phyloP scores from a whole-genome alignment of 257 asterid species.

The Knoxia roxburghii region DNA sequence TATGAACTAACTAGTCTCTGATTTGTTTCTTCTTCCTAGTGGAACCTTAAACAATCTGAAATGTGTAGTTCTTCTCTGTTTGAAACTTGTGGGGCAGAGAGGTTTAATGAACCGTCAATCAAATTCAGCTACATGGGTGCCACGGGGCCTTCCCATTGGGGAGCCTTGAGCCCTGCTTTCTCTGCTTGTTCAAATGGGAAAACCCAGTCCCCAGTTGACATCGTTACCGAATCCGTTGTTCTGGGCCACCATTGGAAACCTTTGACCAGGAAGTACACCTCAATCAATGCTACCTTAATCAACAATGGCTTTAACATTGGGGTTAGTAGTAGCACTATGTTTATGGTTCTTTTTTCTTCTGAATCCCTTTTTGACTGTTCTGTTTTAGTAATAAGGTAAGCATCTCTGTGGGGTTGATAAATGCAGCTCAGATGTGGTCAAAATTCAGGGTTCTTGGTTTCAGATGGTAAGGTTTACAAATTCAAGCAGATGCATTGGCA shows the following conservation, averaged over 20 bases:
- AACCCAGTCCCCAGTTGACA: constrained; percentile 66
- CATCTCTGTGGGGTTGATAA: too few relatives aligned
- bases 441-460: constrained; percentile 41
- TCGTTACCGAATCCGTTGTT: constrained; percentile 29
- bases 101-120: constrained; percentile 13
- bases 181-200: constrained; percentile 54
- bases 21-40: too few relatives aligned
- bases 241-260: constrained; percentile 40
- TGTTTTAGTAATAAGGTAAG: too few relatives aligned
- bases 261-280: constrained; percentile 40
- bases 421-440: constrained; percentile 69
- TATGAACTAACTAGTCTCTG: too few relatives aligned
- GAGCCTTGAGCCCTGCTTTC: constrained; percentile 61
- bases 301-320: constrained; percentile 59
- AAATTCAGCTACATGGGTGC: constrained; percentile 60
- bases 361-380: too few relatives aligned
- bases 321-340: constrained; percentile 38
- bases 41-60: too few relatives aligned
- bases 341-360: background rate
- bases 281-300: constrained; percentile 56
- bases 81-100: background rate
- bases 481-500: constrained; percentile 93
- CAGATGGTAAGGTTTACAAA: constrained; percentile 40
- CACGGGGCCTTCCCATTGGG: constrained; percentile 75
- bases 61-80: background rate